These are phyloP conservation scores for Avena insularis DNA, from an alignment of 176 grass and related monocot genomes.

Conservation along the genomic window DNA sequence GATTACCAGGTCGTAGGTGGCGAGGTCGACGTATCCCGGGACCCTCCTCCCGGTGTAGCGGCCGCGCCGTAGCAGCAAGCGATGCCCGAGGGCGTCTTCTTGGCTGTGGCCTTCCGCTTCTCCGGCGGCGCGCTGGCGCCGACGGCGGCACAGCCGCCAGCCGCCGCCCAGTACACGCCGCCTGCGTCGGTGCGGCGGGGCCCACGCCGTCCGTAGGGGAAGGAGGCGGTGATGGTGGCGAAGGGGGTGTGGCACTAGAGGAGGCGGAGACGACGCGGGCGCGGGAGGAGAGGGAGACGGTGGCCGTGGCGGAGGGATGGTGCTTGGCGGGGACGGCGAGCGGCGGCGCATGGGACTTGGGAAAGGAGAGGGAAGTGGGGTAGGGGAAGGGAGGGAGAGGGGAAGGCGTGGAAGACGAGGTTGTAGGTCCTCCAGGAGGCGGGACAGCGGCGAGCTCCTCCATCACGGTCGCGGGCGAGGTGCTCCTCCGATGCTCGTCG, in stretches of 20 bases:
- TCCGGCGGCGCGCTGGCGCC: conserved; percentile 25
- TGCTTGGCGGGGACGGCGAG: neutral
- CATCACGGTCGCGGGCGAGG: no score
- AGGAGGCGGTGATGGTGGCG: neutral
- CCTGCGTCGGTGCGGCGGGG: conserved; percentile 65
- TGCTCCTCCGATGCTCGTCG: no score
- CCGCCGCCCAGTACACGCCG: conserved; percentile 65
- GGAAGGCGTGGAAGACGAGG: no score
- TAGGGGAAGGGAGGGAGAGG: no score
- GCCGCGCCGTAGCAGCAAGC: conserved; percentile 89
- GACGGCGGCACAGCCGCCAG: conserved; percentile 49
- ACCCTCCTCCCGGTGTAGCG: conserved; percentile 71
- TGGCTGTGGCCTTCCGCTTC: conserved; percentile 50
- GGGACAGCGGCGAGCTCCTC: no score
- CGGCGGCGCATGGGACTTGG: conserved; percentile 28
- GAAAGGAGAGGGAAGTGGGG: conserved; percentile 1
- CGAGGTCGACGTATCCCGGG: conserved; percentile 71
- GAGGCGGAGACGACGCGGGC: conserved; percentile 11
- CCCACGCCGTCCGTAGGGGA: conserved; percentile 43
- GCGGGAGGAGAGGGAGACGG: neutral
- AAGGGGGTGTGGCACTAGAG: neutral
- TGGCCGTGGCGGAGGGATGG: neutral
- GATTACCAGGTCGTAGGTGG: conserved; percentile 74
- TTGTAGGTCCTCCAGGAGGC: no score
- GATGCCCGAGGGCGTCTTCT: conserved; percentile 45